Conservation (phyloP, 2,329 filamentous ascomycete species). For the Fusarium siculi region DNA sequence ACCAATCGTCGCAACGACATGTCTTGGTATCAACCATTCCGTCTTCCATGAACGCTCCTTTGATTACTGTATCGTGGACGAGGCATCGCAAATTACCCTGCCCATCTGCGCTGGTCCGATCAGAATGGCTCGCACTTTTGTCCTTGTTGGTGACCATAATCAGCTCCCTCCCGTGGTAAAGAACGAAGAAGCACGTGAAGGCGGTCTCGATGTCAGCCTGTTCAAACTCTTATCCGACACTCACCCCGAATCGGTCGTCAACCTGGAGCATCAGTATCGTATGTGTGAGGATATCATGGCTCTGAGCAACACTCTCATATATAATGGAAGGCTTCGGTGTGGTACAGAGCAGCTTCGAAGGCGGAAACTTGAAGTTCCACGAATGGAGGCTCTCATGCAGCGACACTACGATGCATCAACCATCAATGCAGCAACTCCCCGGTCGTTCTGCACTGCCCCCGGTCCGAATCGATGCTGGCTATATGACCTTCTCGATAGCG, state of each 20-base stretch:
- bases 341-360: conserved; percentile 80
- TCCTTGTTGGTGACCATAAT: conserved; percentile 96
- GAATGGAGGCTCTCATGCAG: conserved; percentile 68
- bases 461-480: conserved; percentile 76
- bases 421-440: conserved; percentile 54
- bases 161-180: conserved; percentile 94
- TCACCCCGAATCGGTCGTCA: conserved; percentile 88
- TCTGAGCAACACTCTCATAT: conserved; percentile 92
- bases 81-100: conserved; percentile 96
- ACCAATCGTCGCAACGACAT: conserved; percentile 93
- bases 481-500: conserved; percentile 73
- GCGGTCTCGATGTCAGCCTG: conserved; percentile 89
- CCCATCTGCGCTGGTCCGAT: conserved; percentile 95
- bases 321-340: conserved; percentile 89
- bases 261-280: conserved; percentile 93
- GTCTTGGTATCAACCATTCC: conserved; percentile 88
- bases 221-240: conserved; percentile 93
- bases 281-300: conserved; percentile 99
- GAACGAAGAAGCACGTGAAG: conserved; percentile 85
- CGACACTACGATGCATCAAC: conserved; percentile 67
- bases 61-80: conserved; percentile 98
- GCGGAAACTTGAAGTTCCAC: conserved; percentile 74
- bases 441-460: conserved; percentile 66
- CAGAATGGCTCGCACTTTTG: conserved; percentile 90
- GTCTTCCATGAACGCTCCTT: conserved; percentile 91